phyloP scores from a whole-genome alignment of 768 basidiomycete species.

The Tylopilus balloui region DNA sequence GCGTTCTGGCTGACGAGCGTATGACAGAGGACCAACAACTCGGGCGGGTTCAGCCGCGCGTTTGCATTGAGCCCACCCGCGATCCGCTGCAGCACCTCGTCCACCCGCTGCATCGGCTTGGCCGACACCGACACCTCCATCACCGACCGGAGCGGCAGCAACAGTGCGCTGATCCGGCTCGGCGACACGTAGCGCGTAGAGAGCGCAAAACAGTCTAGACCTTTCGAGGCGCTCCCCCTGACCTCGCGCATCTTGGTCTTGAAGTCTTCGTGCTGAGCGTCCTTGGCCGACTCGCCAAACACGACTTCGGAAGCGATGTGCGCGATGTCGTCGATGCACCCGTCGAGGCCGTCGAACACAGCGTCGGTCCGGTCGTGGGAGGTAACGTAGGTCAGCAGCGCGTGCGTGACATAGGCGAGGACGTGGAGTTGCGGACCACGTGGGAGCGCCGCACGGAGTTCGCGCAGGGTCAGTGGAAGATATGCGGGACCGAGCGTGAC shows the following conservation, averaged over 20 bases:
- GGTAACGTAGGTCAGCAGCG: slow-evolving; percentile 78
- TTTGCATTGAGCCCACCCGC: slow-evolving; percentile 85
- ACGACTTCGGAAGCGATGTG: slow-evolving; percentile 84
- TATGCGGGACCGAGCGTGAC: slow-evolving; percentile 68
- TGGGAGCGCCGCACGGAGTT: slow-evolving; percentile 76
- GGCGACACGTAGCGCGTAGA: slow-evolving; percentile 78
- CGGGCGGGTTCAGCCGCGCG: slow-evolving; percentile 57
- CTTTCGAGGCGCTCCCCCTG: slow-evolving; percentile 72
- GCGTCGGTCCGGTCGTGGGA: slow-evolving; percentile 46
- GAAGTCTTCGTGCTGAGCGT: slow-evolving; percentile 85
- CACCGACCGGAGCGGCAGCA: slow-evolving; percentile 75
- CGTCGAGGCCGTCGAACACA: slow-evolving; percentile 63
- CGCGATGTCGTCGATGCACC: slow-evolving; percentile 72
- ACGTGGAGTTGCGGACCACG: slow-evolving; percentile 95
- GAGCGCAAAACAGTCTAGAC: slow-evolving; percentile 80
- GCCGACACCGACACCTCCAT: slow-evolving; percentile 81
- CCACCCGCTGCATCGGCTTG: slow-evolving; percentile 78
- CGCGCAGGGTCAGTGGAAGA: slow-evolving; percentile 68
- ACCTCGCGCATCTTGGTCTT: slow-evolving; percentile 95
- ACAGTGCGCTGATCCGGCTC: slow-evolving; percentile 64
- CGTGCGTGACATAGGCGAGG: slow-evolving; percentile 78
- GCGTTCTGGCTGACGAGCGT: slow-evolving; percentile 90
- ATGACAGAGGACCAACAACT: slow-evolving; percentile 78
- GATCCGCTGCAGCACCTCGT: slow-evolving; percentile 83
- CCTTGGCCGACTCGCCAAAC: slow-evolving; percentile 90